Evolutionary conservation across 352 stramenopile genomes (phyloP), one percentile per base, ranked within the genome.

Genomic region (Saprolegnia diclina): DNA sequence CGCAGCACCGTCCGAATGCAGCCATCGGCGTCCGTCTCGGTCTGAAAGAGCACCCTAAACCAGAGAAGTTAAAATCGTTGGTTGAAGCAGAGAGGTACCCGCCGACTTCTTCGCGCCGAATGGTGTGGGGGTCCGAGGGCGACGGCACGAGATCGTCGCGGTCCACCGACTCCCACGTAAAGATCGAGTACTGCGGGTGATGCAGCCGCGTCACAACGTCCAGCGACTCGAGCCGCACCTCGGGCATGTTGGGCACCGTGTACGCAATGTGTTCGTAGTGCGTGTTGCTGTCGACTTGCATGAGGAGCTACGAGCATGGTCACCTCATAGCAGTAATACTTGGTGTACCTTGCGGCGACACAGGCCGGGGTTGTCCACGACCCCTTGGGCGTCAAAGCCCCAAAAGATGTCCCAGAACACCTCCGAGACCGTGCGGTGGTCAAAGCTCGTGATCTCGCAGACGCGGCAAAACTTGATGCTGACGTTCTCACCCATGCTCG

Each of bases 391-490:
- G 50, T 54, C 63, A 45, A 69, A 69, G 35, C 45, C 45, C 63
- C 63, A 69, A 40, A 69, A 69, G 13, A 69, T 44, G n/a, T 29
- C 29, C 45, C 44, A 69, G 21, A 69, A 69, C 1, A 69, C 50
- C 6, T 69, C 63, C 32, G 63, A 69, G 26, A 69, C 63, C 7
- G 63, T 69, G 13, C 54, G 53, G 53, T 69, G 63, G 53, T 69
- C 63, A n/a, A 69, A 69, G 45, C 46, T 69, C 11, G 63, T 69
- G 26, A 69, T 69, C 21, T 69, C 63, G 40, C 63, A 69, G 44
- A 69, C 63, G 32, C 63, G 63, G 37, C 63, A 69, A 46, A 69
- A 69, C 53, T 69, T 69, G 22, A 69, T 63, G 37, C 63, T 69
- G 44, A 61, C 50, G 22, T 69, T 69, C 5, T 61, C 63, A 10